Base-by-base conservation (phyloP, 495 filamentous ascomycete genomes). In the Podospora pseudocomata region DNA sequence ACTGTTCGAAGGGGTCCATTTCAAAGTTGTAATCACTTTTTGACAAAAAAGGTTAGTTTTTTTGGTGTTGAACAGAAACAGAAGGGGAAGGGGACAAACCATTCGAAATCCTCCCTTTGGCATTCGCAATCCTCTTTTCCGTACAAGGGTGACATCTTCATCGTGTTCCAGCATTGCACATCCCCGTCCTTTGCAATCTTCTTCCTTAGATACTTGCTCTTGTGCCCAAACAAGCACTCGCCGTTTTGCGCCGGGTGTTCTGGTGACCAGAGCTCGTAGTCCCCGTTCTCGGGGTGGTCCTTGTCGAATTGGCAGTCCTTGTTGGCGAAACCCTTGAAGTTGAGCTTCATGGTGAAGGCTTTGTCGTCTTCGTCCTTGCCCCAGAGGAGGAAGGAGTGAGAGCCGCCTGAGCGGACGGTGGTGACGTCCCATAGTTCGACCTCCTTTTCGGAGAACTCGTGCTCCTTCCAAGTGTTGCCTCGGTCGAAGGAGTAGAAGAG, bases 11-110 rank as follows among this genome's bases (percentile, higher is more conserved):
- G 44, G 74, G 84, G 77, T 89, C 85, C 55, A 89, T 86, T 76
- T 97, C 86, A 77, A 86, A 99, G 80, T 99, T 99, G 83, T 91
- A 99, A 76, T 97, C 94, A 81, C 93, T 97, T 54, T 49, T 13
- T 39, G 5, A 39, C 34, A 39, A 6, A 39, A 49, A 49, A 49
- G 39, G 13, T 49, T 49, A 49, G 39, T 49, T 49, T 49, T 32
- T 32, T 32, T 32, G 30, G 30, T 23, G 23, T 23, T 23, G 23
- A 23, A 23, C 23, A 30, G 20, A 23, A 54, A 54, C 15, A 55
- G 20, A 68, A 39, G 55, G 16, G 13, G 54, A 0, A 20, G 60
- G 3, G 13, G 39, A 80, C 87, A 80, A 80, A 96, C 93, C 95
- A 99, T 86, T 99, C 96, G 79, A 89, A 99, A 80, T 99, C 96